A percentile compares a stretch with the other conserved stretches of the same genome.
phyloP scores from a whole-genome alignment of 441 rosid species.

The Gossypium lobatum region DNA sequence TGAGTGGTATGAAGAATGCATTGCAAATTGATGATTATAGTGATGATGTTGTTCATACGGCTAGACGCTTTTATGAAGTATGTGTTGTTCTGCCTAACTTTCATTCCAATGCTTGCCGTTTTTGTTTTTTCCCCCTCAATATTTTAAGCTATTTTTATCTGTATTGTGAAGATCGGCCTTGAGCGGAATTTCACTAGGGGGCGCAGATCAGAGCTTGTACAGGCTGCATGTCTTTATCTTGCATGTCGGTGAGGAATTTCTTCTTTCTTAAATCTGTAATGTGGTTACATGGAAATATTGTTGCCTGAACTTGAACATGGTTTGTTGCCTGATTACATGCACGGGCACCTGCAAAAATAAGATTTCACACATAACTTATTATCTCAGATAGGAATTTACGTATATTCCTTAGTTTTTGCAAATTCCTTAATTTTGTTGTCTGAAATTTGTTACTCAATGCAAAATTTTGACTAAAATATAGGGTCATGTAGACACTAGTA shows the following conservation, averaged over 20 bases:
- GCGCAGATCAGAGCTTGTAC: slow-evolving; percentile 81
- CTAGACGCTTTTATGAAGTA: slow-evolving; percentile 58
- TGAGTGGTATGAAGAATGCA: slow-evolving; percentile 57
- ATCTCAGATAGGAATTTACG: background rate
- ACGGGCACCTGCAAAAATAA: background rate
- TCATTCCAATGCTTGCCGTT: background rate
- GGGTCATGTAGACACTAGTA: background rate
- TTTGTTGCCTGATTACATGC: background rate
- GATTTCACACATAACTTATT: background rate
- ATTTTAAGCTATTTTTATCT: slow-evolving; percentile 16
- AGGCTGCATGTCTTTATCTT: slow-evolving; percentile 83
- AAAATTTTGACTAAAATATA: background rate
- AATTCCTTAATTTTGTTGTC: background rate
- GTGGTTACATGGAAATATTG: background rate
- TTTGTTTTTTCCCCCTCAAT: background rate
- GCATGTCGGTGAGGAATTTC: slow-evolving; percentile 67
- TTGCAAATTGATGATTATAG: slow-evolving; percentile 65
- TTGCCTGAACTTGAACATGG: background rate
- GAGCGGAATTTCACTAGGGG: slow-evolving; percentile 76
- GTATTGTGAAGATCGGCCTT: slow-evolving; percentile 56
- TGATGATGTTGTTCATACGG: slow-evolving; percentile 45
- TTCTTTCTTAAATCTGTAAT: slow-evolving; percentile 11
- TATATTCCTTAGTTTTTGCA: background rate
- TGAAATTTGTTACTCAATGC: slow-evolving; percentile 5
- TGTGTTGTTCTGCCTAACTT: slow-evolving; percentile 23